Percentiles rank a stretch among this genome's conserved stretches.
phyloP scores from a whole-genome alignment of 352 stramenopile species.

The Aphanomyces euteiches region DNA sequence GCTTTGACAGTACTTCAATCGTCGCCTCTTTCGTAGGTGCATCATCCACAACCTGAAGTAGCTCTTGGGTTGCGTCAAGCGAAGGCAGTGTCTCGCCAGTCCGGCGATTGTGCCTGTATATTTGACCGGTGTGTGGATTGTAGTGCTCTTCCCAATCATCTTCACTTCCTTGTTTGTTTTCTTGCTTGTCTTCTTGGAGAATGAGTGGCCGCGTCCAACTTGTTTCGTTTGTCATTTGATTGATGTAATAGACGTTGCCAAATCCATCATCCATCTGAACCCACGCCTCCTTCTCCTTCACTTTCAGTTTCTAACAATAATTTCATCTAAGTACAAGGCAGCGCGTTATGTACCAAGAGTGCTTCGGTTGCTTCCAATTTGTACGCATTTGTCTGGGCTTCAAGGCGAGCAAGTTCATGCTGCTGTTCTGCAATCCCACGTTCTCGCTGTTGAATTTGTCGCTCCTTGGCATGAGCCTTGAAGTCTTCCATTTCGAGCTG shows the following conservation, averaged over 20 bases:
- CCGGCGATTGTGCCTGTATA: slow-evolving; percentile 28
- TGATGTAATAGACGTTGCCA: slow-evolving; percentile 25
- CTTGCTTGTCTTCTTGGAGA: neutral
- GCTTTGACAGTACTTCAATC: too few species aligned
- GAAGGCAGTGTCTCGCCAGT: neutral
- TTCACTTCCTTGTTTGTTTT: slow-evolving; percentile 6
- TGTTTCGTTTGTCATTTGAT: slow-evolving; percentile 18
- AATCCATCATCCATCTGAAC: slow-evolving; percentile 15
- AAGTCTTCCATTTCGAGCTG: slow-evolving; percentile 30
- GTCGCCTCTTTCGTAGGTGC: too few species aligned
- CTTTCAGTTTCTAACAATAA: neutral
- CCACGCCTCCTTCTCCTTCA: neutral
- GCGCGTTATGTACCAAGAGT: neutral
- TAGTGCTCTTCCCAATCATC: slow-evolving; percentile 31
- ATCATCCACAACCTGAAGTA: too few species aligned
- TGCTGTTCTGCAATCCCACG: slow-evolving; percentile 8
- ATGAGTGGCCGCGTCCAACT: slow-evolving; percentile 6
- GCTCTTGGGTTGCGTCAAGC: too few species aligned
- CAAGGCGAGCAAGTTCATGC: slow-evolving; percentile 9
- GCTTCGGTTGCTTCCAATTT: neutral
- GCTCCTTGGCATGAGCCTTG: neutral
- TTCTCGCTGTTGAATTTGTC: slow-evolving; percentile 9
- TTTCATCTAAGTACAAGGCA: neutral
- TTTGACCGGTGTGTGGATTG: slow-evolving; percentile 27
- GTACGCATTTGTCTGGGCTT: neutral